phyloP scores from a whole-genome alignment of 768 basidiomycete genomes.

The Hericium alpestre region DNA sequence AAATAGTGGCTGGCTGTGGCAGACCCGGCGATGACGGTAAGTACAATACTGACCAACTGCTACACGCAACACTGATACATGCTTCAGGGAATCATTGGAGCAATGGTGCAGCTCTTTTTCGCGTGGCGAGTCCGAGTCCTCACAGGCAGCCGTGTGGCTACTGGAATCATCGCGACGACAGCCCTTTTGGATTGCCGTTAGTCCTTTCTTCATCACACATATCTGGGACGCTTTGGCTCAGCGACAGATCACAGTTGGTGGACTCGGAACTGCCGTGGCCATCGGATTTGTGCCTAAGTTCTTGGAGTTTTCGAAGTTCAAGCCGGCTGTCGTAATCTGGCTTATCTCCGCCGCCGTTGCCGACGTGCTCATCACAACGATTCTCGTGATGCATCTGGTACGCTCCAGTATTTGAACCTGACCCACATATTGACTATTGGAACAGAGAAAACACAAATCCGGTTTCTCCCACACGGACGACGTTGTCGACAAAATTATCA shows the following conservation, averaged over 20 bases:
- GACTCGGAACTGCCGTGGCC: conserved; percentile 23
- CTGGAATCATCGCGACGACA: conserved; percentile 17
- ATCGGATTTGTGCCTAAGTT: conserved; percentile 24
- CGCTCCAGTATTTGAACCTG: neutral
- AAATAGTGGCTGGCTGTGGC: too few species aligned
- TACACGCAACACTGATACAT: neutral
- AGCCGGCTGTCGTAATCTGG: conserved; percentile 30
- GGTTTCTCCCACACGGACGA: conserved; percentile 32
- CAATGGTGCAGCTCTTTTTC: conserved; percentile 37
- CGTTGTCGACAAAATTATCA: conserved; percentile 33
- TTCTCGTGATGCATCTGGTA: conserved; percentile 35
- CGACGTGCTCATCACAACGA: conserved; percentile 32
- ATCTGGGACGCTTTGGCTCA: neutral
- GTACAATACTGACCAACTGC: neutral
- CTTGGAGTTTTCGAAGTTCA: conserved; percentile 22
- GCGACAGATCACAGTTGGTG: conserved; percentile 19
- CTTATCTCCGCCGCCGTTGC: conserved; percentile 29
- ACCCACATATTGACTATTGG: neutral
- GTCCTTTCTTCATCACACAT: conserved; percentile 2
- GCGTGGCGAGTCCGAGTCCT: conserved; percentile 32
- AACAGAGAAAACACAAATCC: conserved; percentile 30
- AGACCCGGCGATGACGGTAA: conserved; percentile 38
- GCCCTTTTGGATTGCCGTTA: conserved; percentile 20
- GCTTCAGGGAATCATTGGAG: conserved; percentile 32
- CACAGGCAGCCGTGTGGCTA: conserved; percentile 19